Base-by-base conservation (phyloP, 495 filamentous ascomycete genomes). In the Tetracladium marchalianum region DNA sequence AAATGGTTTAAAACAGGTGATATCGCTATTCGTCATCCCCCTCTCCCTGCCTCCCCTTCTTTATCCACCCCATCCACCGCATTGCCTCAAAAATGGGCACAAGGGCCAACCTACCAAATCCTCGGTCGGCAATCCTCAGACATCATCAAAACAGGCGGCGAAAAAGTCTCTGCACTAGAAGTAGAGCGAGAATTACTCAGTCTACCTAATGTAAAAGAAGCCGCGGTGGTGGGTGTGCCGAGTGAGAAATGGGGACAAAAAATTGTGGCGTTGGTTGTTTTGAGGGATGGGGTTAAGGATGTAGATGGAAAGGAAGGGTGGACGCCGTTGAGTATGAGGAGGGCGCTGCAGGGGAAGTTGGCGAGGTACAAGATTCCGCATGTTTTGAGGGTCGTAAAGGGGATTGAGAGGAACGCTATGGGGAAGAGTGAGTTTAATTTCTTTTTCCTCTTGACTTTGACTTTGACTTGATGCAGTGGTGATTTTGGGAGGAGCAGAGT, bases 1-100 rank as follows among this genome's bases (percentile, higher is more conserved):
- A 61, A 59, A 19, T 98, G 92, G 92, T 98, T 98, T 70, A 87
- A 82, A 58, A 97, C 92, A 1, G 92, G 92, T 0, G 92, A 98
- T 64, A 78, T 98, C 1, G 90, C 90, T 1, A 80, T 82, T 16
- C 70, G 88, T 4, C 65, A 78, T 1, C 22, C 46, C 1, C 72
- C 82, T 2, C 58, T 67, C 0, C 67, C 66, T 3, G 69, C 78
- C 1, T 80, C 77, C 0, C 63, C 22, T 98, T 1, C 92, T n/a
- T n/a, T n/a, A 27, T 27, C 22, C 22, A 27, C 22, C 22, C 22
- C 3, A n/a, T n/a, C n/a, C n/a, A n/a, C n/a, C n/a, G n/a, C n/a
- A n/a, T n/a, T n/a, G n/a, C n/a, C n/a, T n/a, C 59, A 68, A 41
- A 63, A 71, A 17, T 93, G 87, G 86, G 75, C 85, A 0, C 63